Evolutionary conservation across 306 rosid species (phyloP), one percentile per base, ranked within the genome.

Genomic region (Inga laurina): DNA sequence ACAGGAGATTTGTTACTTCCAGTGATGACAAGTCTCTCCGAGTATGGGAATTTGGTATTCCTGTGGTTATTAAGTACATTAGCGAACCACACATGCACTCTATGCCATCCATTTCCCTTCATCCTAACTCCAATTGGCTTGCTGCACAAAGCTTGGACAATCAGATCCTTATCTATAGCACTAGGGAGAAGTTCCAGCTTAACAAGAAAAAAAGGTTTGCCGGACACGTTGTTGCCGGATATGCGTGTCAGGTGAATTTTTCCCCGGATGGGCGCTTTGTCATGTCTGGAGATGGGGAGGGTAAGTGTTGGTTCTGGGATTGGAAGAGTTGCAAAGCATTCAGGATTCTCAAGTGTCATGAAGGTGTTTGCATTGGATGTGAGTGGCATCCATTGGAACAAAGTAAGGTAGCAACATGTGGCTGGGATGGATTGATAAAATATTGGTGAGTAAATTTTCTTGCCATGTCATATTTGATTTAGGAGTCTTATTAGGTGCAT

Each of bases 51-150:
- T 97, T 88, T 14, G 98, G 99, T 65, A 97, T 97, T 78, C 99
- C 99, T 65, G 98, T 97, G 61, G 98, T 97, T 74, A 94, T 94
- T 35, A 97, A 97, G 89, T 97, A 97, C 87, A 97, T 97, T 56
- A 94, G 99, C 16, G 98, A 94, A 88, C 99, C 99, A 12, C 99
- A 97, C 73, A 97, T 97, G 99, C 99, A 97, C 73, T 97, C 99
- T 5, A 97, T 97, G 99, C 98, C 98, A 13, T 90, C 99, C 27
- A 97, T 97, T 81, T 86, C 99, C 0, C 93, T 92, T 73, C 98
- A 97, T 75, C 99, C 99, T 59, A 97, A 91, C 32, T 79, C 94
- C 0, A 97, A 97, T 86, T 97, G 98, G 97, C 97, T 97, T 15
- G 99, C 98, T 0, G 97, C 98, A 0, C 99, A 97, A 88, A 97